These are phyloP conservation scores for Arachis monticola DNA, from an alignment of 331 rosid species.

Conservation along the genomic window DNA sequence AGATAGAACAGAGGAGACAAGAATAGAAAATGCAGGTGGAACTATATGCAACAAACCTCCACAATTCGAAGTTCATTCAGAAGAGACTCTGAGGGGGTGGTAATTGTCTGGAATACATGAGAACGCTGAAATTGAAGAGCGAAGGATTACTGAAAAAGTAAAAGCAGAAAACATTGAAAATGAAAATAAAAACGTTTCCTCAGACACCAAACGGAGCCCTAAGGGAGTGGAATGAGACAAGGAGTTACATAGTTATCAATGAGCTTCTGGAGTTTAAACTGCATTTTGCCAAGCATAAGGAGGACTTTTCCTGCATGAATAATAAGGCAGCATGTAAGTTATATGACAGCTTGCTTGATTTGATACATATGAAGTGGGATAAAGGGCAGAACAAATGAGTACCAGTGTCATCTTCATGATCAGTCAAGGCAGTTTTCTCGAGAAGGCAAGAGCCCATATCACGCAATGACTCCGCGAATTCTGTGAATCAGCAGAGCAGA, in stretches of 20 bases:
- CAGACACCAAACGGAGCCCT: too few species aligned
- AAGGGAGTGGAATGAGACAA: background rate
- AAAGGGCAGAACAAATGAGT: background rate
- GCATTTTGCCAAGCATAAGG: conserved; percentile 85
- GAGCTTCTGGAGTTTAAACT: conserved; percentile 82
- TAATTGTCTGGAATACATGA: conserved; percentile 84
- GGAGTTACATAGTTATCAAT: conserved; percentile 82
- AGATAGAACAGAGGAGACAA: background rate
- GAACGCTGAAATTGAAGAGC: conserved; percentile 71
- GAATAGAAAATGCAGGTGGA: background rate
- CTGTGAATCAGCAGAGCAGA: conserved; percentile 39
- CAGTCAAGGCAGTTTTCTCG: conserved; percentile 90
- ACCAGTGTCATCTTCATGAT: conserved; percentile 95
- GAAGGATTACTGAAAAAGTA: conserved; percentile 8
- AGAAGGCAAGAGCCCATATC: conserved; percentile 97
- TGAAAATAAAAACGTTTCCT: background rate
- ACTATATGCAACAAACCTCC: conserved; percentile 61
- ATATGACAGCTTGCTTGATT: too few species aligned
- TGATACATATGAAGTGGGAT: too few species aligned
- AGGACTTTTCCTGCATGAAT: conserved; percentile 76
- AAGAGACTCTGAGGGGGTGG: conserved; percentile 93
- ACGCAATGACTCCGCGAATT: conserved; percentile 87
- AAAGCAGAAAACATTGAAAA: background rate
- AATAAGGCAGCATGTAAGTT: background rate
- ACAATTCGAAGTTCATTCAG: conserved; percentile 93